Conservation (phyloP, 2,329 filamentous ascomycete species). For the Ceratocystis ficicola region DNA sequence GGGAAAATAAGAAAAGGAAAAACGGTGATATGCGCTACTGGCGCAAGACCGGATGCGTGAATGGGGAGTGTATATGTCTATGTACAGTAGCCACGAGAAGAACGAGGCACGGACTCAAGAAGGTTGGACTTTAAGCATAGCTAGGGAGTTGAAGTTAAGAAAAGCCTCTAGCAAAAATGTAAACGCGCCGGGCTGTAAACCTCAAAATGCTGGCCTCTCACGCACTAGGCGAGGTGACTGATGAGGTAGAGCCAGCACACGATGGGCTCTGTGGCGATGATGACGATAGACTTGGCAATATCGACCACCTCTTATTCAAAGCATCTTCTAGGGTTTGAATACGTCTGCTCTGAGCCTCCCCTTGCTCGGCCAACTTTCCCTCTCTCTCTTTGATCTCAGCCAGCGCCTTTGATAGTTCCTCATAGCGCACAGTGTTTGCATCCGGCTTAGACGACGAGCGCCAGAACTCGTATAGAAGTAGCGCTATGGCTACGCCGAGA, state of each 20-base stretch:
- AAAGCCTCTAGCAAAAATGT: too few relatives aligned
- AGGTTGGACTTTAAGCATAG: neutral
- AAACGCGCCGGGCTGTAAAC: too few relatives aligned
- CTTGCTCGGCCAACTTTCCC: slow-evolving; percentile 37
- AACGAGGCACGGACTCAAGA: neutral
- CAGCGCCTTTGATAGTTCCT: slow-evolving; percentile 37
- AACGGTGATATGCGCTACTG: neutral
- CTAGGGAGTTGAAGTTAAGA: too few relatives aligned
- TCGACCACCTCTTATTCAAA: slow-evolving; percentile 40
- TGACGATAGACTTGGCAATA: slow-evolving; percentile 32
- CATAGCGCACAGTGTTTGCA: slow-evolving; percentile 41
- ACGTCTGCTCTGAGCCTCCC: slow-evolving; percentile 37
- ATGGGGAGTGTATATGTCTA: neutral
- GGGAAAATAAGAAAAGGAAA: neutral
- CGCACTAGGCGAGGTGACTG: neutral
- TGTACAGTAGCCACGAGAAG: slow-evolving; percentile 2
- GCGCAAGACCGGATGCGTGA: neutral
- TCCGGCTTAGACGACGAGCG: slow-evolving; percentile 50
- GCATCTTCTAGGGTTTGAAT: slow-evolving; percentile 43
- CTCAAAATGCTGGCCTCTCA: neutral
- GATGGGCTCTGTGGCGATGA: neutral
- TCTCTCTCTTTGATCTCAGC: slow-evolving; percentile 40
- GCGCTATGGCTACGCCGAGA: slow-evolving; percentile 42
- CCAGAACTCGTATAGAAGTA: slow-evolving; percentile 52
- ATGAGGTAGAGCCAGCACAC: neutral